Evolutionary conservation across 176 grass and related monocot genomes (phyloP).

Genomic region (Stipa capillata): DNA sequence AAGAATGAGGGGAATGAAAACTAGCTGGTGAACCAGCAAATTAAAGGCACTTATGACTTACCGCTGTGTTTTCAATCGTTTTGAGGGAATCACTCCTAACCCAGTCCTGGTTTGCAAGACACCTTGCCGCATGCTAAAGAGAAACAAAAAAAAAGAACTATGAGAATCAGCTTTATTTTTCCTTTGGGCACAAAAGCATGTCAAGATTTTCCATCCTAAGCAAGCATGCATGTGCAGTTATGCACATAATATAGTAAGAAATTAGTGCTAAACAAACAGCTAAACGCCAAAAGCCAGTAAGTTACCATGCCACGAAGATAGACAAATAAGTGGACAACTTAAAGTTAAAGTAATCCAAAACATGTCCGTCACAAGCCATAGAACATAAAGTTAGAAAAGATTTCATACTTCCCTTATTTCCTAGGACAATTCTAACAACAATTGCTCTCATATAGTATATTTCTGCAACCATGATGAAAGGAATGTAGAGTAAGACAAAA

Average conservation of each 20-base stretch:
- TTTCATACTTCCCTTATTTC: not conserved
- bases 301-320: not conserved
- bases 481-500: not conserved
- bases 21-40: conserved; percentile 12
- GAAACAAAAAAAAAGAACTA: not conserved
- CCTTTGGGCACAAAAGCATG: not conserved
- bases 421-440: not conserved
- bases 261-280: not conserved
- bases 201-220: not conserved
- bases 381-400: not conserved
- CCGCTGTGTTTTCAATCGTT: conserved; percentile 98
- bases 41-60: conserved; percentile 30
- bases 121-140: conserved; percentile 89
- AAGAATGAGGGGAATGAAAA: conserved; percentile 10
- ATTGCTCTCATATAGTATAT: not conserved
- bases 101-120: conserved; percentile 94
- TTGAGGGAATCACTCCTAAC: conserved; percentile 96
- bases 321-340: not conserved
- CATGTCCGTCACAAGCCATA: not conserved
- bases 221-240: not conserved
- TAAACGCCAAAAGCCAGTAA: not conserved
- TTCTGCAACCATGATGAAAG: not conserved
- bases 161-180: not conserved
- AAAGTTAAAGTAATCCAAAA: not conserved
- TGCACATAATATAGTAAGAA: not conserved